Evolutionary conservation across 257 asterid genomes (phyloP), one percentile per base, ranked within the genome.

Genomic region (Perilla frutescens): DNA sequence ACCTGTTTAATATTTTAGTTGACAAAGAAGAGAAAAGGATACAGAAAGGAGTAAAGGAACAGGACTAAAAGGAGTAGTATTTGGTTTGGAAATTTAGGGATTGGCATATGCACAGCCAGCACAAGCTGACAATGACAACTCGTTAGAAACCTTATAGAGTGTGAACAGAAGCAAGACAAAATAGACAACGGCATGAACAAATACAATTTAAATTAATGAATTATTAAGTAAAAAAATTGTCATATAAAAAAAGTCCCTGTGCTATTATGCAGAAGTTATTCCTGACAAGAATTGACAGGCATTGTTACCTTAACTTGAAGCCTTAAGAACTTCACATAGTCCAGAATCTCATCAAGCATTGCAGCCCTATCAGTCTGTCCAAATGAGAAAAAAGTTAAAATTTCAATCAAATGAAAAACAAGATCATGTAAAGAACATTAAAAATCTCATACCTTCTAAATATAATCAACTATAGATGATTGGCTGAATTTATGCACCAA

Each of bases 261-360:
- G 36, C 54, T 39, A 53, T 8, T 40, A 62, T 56, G 62, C 67
- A 50, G 29, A 45, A 45, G 49, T 39, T 40, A n/a, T 11, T 20
- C 5, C 41, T 40, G 41, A 56, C 63, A 57, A 54, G 10, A 66
- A 69, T 58, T 20, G 48, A 62, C 14, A 49, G 37, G n/a, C 62
- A 61, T 13, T 58, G 29, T 80, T 77, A 87, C 97, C 96, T 91
- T 91, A 72, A 89, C 96, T 86, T 91, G 97, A 81, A 91, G 97
- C 86, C 96, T 86, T 67, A 91, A 74, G 80, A 91, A 89, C 72
- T 91, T 91, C 81, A 91, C 97, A 79, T 91, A 91, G 81, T 91
- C 97, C 81, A 91, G 88, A 80, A 91, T 91, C 83, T 89, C 96
- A 71, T 91, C 96, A 68, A 91, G 96, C 97, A 91, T 91, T 12